phyloP scores from a whole-genome alignment of 2,329 filamentous ascomycete species.

The Colletotrichum musae region DNA sequence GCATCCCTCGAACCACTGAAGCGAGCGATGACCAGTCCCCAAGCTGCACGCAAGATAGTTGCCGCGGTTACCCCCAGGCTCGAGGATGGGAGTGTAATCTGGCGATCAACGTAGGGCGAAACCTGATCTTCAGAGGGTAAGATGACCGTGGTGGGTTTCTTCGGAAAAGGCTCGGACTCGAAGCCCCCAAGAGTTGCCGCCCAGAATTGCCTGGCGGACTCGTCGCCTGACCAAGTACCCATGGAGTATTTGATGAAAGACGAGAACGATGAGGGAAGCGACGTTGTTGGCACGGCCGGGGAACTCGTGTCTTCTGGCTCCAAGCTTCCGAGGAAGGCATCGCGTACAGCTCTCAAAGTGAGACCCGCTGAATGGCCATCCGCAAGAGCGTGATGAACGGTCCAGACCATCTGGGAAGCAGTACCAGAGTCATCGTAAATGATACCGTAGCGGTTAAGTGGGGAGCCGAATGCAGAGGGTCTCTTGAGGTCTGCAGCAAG shows the following conservation, averaged over 20 bases:
- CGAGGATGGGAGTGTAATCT: neutral
- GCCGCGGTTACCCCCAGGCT: slow-evolving; percentile 6
- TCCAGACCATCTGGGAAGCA: slow-evolving; percentile 41
- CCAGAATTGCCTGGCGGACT: slow-evolving; percentile 30
- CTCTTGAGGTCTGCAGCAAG: slow-evolving; percentile 11
- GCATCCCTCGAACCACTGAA: slow-evolving; percentile 55
- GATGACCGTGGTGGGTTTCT: neutral
- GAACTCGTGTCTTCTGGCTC: neutral
- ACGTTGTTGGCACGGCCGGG: neutral
- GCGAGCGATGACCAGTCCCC: slow-evolving; percentile 55
- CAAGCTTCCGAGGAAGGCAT: slow-evolving; percentile 6
- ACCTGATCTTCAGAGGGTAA: too few species aligned
- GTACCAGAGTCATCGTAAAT: slow-evolving; percentile 23
- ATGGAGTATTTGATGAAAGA: slow-evolving; percentile 36
- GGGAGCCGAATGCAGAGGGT: slow-evolving; percentile 35
- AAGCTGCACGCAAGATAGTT: slow-evolving; percentile 50
- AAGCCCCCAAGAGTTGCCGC: slow-evolving; percentile 24
- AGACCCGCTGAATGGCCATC: slow-evolving; percentile 36
- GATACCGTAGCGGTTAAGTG: slow-evolving; percentile 42
- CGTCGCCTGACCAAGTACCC: neutral
- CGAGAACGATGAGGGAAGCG: slow-evolving; percentile 10
- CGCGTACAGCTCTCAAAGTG: slow-evolving; percentile 23
- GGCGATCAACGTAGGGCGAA: slow-evolving; percentile 12
- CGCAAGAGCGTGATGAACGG: slow-evolving; percentile 38
- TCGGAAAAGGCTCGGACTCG: slow-evolving; percentile 21